Evolutionary conservation across 345 rosid species (phyloP).

Genomic region (Rhizophora apiculata): DNA sequence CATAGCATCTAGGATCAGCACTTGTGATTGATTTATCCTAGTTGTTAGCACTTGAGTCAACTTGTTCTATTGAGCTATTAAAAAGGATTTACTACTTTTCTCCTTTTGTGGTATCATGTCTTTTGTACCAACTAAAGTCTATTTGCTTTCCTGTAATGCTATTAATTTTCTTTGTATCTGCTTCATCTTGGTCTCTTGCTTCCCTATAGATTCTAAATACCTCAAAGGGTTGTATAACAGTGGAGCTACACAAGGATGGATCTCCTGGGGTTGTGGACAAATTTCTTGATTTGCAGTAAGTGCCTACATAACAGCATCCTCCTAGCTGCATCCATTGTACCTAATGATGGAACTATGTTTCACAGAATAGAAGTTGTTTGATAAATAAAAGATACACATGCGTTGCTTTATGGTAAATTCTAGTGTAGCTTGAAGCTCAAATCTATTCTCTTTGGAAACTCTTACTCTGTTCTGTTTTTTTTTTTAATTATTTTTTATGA

Average conservation of each 20-base stretch:
- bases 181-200: conserved; percentile 10
- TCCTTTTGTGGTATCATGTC: not conserved
- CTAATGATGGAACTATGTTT: not conserved
- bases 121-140: not conserved
- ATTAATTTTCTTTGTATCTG: not conserved
- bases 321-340: not conserved
- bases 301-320: conserved; percentile 2
- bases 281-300: conserved; percentile 72
- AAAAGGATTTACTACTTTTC: not conserved
- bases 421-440: not conserved
- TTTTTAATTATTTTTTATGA: not conserved
- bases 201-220: conserved; percentile 63
- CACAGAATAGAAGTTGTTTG: not conserved
- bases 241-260: conserved; percentile 67
- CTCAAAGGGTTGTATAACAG: conserved; percentile 63
- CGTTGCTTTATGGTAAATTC: not conserved
- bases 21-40: conserved; percentile 1
- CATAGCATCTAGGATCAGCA: not conserved
- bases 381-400: not conserved
- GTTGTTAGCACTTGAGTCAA: not conserved
- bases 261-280: conserved; percentile 77
- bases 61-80: not conserved
- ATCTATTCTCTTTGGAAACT: not conserved
- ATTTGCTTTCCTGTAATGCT: not conserved
- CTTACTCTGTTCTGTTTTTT: too few relatives aligned